Conservation (phyloP, 2,329 filamentous ascomycete species). For the Lasiodiplodia hormozganensis region DNA sequence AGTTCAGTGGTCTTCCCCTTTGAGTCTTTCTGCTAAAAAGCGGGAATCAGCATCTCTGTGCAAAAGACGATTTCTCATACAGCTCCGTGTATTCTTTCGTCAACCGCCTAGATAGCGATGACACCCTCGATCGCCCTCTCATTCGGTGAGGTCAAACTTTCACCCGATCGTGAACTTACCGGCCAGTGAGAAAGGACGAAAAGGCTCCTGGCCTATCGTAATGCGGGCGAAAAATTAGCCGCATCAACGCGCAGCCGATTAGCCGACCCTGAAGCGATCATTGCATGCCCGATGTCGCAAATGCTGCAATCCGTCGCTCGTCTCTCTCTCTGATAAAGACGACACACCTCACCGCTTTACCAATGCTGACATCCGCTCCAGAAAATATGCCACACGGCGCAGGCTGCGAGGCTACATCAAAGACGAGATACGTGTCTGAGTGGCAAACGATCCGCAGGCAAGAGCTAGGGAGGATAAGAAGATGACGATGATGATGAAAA, state of each 20-base stretch:
- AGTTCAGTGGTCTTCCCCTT: not conserved
- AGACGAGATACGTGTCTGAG: not conserved
- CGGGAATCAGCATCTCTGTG: too few relatives aligned
- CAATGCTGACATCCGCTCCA: not conserved
- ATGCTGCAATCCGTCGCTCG: not conserved
- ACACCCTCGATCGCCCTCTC: not conserved
- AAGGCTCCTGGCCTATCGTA: conserved; percentile 3
- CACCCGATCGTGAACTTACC: conserved; percentile 1
- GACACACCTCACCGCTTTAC: not conserved
- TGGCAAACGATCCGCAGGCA: not conserved
- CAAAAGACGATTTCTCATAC: too few relatives aligned
- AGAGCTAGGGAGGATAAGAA: not conserved
- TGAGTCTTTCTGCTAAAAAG: not conserved
- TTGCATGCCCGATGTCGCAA: conserved; percentile 24
- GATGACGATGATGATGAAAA: not conserved
- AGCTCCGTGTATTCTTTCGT: not conserved
- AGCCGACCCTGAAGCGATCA: conserved; percentile 7
- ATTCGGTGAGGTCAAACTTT: conserved; percentile 21
- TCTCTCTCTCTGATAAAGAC: not conserved
- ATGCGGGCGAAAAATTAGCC: conserved; percentile 9
- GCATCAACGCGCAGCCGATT: conserved; percentile 19
- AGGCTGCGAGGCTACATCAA: not conserved
- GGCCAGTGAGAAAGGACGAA: not conserved
- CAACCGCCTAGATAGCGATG: not conserved
- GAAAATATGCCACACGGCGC: not conserved